These are phyloP conservation scores for Aspergillus coremiiformis DNA, from an alignment of 495 filamentous ascomycete species.

Conservation along the genomic window DNA sequence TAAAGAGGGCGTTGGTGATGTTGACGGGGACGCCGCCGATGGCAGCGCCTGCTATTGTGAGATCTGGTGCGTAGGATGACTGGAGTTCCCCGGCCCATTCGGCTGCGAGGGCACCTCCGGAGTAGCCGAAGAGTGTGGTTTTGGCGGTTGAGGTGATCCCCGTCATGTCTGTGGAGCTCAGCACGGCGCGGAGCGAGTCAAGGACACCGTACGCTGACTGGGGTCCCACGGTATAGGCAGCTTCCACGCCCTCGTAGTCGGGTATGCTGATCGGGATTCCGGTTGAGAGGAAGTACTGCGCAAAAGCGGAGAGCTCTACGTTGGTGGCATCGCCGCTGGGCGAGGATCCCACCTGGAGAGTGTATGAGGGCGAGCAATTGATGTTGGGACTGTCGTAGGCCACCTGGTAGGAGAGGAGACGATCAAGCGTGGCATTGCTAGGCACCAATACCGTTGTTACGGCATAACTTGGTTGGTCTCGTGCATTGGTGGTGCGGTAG, in stretches of 20 bases:
- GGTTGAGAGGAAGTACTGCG: not conserved
- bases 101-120: conserved; percentile 40
- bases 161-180: conserved; percentile 9
- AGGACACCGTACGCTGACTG: conserved; percentile 39
- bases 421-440: not conserved
- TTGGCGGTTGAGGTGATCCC: conserved; percentile 7
- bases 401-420: conserved; percentile 38
- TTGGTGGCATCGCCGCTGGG: not conserved
- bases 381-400: conserved; percentile 36
- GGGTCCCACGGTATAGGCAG: conserved; percentile 32
- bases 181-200: conserved; percentile 38
- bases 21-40: conserved; percentile 9
- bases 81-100: conserved; percentile 44
- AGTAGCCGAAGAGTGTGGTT: conserved; percentile 42
- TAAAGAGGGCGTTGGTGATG: conserved; percentile 1
- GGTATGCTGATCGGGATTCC: conserved; percentile 20
- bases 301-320: not conserved
- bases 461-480: conserved; percentile 31
- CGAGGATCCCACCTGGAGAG: conserved; percentile 1
- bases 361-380: conserved; percentile 21
- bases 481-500: conserved; percentile 40
- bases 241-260: conserved; percentile 40
- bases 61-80: conserved; percentile 37
- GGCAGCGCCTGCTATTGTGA: conserved; percentile 16
- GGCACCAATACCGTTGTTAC: conserved; percentile 14